These are phyloP conservation scores for Hysterium pulicare DNA, from an alignment of 2,329 filamentous ascomycete genomes.

Conservation along the genomic window DNA sequence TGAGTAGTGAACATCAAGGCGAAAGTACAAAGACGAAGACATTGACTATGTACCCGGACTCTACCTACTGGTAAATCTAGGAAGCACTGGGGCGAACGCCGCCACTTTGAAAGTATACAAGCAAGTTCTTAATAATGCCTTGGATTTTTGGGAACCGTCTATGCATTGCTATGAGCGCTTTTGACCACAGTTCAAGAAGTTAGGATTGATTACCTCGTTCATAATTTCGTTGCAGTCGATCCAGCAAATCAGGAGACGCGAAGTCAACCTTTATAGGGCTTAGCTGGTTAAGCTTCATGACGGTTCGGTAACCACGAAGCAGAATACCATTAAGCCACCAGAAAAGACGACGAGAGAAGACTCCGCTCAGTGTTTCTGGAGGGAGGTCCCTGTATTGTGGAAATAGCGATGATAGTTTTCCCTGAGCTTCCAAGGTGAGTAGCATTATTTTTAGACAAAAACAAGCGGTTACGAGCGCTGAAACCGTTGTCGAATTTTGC, in stretches of 20 bases:
- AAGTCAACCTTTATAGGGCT: slow-evolving; percentile 5
- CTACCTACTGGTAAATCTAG: too few relatives aligned
- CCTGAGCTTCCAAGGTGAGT: slow-evolving; percentile 4
- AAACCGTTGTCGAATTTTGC: neutral
- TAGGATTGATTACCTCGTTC: neutral
- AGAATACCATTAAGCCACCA: slow-evolving; percentile 8
- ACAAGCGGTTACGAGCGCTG: neutral
- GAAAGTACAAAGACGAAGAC: too few relatives aligned
- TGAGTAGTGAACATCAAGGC: too few relatives aligned
- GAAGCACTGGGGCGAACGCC: too few relatives aligned
- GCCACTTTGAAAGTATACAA: too few relatives aligned
- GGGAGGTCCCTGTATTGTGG: slow-evolving; percentile 2
- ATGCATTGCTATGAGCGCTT: too few relatives aligned
- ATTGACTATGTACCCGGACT: too few relatives aligned
- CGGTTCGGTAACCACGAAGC: slow-evolving; percentile 1
- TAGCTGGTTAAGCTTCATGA: neutral
- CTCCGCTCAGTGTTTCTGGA: slow-evolving; percentile 7
- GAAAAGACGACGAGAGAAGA: slow-evolving; percentile 5
- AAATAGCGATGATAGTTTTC: slow-evolving; percentile 2
- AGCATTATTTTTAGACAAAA: slow-evolving; percentile 4
- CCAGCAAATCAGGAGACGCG: slow-evolving; percentile 1
- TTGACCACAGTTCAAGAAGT: too few relatives aligned
- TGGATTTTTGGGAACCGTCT: too few relatives aligned
- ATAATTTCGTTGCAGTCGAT: neutral
- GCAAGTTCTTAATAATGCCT: too few relatives aligned